Evolutionary conservation across 345 rosid species (phyloP), one percentile per base, ranked within the genome.

Genomic region (Geranium rotundifolium): DNA sequence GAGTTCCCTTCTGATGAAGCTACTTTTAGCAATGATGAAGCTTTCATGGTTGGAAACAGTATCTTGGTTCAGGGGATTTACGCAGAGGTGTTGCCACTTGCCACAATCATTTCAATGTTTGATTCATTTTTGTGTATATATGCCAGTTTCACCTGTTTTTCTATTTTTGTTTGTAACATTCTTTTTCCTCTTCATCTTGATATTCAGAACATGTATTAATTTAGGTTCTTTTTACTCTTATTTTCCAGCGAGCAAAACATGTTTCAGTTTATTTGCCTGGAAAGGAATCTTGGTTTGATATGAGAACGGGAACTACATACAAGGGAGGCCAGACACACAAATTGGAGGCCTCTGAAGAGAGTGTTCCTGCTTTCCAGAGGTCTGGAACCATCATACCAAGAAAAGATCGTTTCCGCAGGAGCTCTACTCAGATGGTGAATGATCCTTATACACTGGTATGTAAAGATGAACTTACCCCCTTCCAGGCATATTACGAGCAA

Each of bases 371-470:
- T 66, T 86, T 95, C 76, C 99, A 95, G 79, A 86, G 84, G 82
- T 86, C 99, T 41, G 99, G 99, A 73, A 88, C 96, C 37, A 85
- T 95, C 60, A 75, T 95, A 69, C 96, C 97, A 6, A 84, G 97
- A 72, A 90, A 85, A 76, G 97, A 95, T 62, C 80, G 99, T 68
- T 81, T 80, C 65, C 83, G 97, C 19, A 77, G 99, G 65, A 95
- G 97, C 75, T 90, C 99, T 56, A 86, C 93, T 3, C 97, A 95
- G 80, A 95, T 86, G 93, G 78, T 77, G 66, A 86, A 86, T 66
- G 96, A 93, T 81, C 99, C 99, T 66, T 93, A 84, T 62, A 86
- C 95, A 50, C 75, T 93, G 95, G 99, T 93, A 86, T 37, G 88
- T 69, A 41, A 60, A 57, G 56, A 29, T 55, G 17, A 41, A 14